Conservation (phyloP, 164 flowering plant genomes). For the Aristolochia contorta region DNA sequence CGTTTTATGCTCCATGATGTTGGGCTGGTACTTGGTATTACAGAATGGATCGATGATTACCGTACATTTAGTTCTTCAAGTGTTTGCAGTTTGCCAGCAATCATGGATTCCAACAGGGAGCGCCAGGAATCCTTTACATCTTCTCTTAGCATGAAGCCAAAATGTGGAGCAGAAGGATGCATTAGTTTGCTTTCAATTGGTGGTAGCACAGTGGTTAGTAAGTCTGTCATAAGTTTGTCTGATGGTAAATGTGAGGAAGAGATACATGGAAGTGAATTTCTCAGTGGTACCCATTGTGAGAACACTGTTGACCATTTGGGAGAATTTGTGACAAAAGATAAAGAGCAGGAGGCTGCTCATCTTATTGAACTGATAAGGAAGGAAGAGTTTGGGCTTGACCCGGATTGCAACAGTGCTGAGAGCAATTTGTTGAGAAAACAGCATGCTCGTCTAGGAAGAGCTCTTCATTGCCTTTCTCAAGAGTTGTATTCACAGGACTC, state of each 20-base stretch:
- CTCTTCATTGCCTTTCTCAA: conserved; percentile 89
- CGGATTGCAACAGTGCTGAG: conserved; percentile 37
- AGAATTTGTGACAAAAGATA: conserved; percentile 4
- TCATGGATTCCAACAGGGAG: conserved; percentile 10
- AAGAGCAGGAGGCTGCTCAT: conserved; percentile 29
- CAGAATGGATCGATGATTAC: conserved; percentile 81
- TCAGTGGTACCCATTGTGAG: conserved; percentile 12
- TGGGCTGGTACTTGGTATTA: conserved; percentile 73
- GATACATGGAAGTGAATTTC: conserved; percentile 5
- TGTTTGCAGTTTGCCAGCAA: conserved; percentile 10
- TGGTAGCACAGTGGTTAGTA: conserved; percentile 3
- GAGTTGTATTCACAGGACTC: conserved; percentile 97
- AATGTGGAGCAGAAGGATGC: too few species aligned
- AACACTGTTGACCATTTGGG: conserved; percentile 3
- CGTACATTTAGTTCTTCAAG: conserved; percentile 26
- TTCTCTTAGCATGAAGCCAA: too few species aligned
- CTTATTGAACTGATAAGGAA: conserved; percentile 73
- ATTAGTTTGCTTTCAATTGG: not conserved
- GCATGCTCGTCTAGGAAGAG: conserved; percentile 95
- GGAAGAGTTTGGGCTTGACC: conserved; percentile 89
- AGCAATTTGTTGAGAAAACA: conserved; percentile 72
- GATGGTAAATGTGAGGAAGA: conserved; percentile 9
- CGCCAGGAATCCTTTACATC: too few species aligned
- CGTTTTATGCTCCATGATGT: conserved; percentile 83
- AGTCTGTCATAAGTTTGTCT: not conserved